Evolutionary conservation across 73 alveolate species (phyloP).

Genomic region (Tetrahymena borealis): DNA sequence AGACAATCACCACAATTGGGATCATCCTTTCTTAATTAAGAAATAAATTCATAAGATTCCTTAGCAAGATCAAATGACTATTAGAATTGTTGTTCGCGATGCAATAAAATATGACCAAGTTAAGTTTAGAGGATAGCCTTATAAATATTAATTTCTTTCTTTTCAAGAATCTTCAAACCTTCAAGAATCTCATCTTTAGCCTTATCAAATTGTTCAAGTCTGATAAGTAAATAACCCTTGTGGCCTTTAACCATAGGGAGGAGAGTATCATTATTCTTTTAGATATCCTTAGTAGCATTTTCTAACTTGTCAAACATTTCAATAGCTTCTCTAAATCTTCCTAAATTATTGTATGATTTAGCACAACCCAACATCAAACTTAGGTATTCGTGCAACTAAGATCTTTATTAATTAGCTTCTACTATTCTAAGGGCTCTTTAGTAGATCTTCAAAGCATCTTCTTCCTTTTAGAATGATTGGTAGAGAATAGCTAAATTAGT

Average conservation of each 20-base stretch:
- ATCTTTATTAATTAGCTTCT: background rate
- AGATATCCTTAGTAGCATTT: background rate
- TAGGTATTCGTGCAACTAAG: background rate
- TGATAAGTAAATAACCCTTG: background rate
- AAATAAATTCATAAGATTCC: background rate
- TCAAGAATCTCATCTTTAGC: background rate
- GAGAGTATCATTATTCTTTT: background rate
- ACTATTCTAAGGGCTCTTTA: background rate
- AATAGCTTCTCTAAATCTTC: background rate
- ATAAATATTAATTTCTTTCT: background rate
- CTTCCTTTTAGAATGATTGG: background rate
- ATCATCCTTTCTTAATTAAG: background rate
- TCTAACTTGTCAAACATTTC: background rate
- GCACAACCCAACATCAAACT: slow-evolving; percentile 3
- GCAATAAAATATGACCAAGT: background rate
- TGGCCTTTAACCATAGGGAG: background rate
- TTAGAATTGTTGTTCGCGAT: background rate
- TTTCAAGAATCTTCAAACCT: background rate
- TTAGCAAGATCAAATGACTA: background rate
- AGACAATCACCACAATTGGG: background rate
- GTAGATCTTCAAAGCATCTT: background rate
- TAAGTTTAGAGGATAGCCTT: background rate
- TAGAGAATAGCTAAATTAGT: background rate
- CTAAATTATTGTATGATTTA: background rate
- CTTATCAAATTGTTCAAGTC: background rate